Percentiles rank a stretch among this genome's conserved stretches.
Evolutionary conservation across 805 yeast genomes (phyloP).

Genomic region (Torulaspora indica): DNA sequence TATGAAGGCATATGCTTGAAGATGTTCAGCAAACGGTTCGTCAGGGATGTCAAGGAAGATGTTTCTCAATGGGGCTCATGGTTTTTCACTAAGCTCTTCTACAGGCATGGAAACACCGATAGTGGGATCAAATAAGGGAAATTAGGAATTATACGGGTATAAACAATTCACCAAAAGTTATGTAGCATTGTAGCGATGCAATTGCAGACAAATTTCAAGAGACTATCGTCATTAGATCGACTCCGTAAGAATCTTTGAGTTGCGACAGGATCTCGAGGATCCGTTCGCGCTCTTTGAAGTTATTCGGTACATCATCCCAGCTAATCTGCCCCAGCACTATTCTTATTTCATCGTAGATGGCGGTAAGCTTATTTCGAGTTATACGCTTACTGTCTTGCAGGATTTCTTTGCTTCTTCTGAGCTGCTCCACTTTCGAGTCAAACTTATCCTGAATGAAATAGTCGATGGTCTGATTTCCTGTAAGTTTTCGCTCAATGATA

Average conservation of each 20-base stretch:
- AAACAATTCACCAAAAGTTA: neutral
- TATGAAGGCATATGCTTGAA: conserved; percentile 22
- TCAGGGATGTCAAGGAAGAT: conserved; percentile 16
- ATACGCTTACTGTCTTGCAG: conserved; percentile 10
- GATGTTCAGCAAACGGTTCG: conserved; percentile 13
- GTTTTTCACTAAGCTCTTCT: conserved; percentile 11
- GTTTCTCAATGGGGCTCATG: conserved; percentile 22
- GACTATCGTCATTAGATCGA: neutral
- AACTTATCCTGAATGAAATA: conserved; percentile 24
- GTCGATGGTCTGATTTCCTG: conserved; percentile 21
- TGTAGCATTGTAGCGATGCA: neutral
- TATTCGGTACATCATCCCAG: conserved; percentile 22
- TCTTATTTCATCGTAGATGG: conserved; percentile 16
- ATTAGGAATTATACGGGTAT: neutral
- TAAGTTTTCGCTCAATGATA: conserved; percentile 28
- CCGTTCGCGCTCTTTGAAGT: conserved; percentile 11
- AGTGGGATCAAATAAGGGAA: conserved; percentile 1
- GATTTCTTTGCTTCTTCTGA: conserved; percentile 13
- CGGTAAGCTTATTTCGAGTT: conserved; percentile 18
- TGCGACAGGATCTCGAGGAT: conserved; percentile 3
- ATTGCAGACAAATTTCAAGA: neutral
- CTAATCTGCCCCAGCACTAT: conserved; percentile 16
- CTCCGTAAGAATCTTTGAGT: conserved; percentile 4
- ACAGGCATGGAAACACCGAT: conserved; percentile 8
- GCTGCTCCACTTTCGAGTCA: conserved; percentile 14